Percentiles rank a stretch among this genome's conserved stretches.
Conservation (phyloP, 805 yeast genomes). For the Teunomyces barrocoloradensis region DNA sequence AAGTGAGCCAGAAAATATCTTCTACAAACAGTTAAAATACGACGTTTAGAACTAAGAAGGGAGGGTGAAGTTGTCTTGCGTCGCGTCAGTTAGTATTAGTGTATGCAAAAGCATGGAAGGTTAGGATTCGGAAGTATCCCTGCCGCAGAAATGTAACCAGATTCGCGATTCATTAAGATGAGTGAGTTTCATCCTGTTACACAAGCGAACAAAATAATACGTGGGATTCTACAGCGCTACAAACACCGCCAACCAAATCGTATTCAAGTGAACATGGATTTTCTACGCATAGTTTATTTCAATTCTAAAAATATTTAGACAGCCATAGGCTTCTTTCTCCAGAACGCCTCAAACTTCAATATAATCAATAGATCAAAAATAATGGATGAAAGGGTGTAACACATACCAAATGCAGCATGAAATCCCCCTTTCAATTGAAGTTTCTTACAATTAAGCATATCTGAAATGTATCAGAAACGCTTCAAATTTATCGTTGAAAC, state of each 20-base stretch:
- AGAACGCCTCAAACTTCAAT: background rate
- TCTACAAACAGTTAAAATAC: background rate
- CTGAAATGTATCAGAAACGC: background rate
- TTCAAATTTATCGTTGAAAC: background rate
- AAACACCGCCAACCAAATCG: background rate
- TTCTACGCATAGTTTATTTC: background rate
- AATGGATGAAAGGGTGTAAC: background rate
- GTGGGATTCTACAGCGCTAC: background rate
- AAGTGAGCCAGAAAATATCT: too few species aligned
- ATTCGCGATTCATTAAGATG: background rate
- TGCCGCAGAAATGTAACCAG: background rate
- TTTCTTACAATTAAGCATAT: background rate
- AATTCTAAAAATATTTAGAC: conserved; percentile 1
- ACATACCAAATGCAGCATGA: too few species aligned
- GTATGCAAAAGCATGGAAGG: conserved; percentile 1
- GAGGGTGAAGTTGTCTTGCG: background rate
- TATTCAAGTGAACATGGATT: background rate
- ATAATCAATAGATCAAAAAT: background rate
- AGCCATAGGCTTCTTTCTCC: background rate
- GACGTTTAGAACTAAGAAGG: background rate
- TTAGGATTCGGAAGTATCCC: background rate
- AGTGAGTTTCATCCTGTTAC: background rate
- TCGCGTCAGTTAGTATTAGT: background rate
- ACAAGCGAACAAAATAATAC: conserved; percentile 1
- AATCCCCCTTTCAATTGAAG: background rate